Conservation (phyloP, 345 rosid genomes). For the Bruguiera parviflora region DNA sequence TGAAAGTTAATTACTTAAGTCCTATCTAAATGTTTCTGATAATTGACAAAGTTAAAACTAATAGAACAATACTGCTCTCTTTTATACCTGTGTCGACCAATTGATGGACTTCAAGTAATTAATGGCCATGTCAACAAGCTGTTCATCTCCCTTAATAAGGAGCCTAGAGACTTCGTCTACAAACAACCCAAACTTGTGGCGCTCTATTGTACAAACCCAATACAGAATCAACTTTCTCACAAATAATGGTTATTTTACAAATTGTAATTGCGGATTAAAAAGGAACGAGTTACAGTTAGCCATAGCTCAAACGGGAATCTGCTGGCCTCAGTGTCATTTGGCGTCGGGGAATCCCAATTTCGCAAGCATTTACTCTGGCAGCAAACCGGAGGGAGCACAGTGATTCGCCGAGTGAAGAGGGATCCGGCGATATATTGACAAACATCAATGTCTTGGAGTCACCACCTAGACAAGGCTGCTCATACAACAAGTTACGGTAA, state of each 20-base stretch:
- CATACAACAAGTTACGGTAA: conserved; percentile 20
- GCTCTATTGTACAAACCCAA: conserved; percentile 10
- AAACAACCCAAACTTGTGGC: not conserved
- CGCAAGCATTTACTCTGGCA: conserved; percentile 97
- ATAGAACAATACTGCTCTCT: not conserved
- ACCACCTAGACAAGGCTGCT: conserved; percentile 97
- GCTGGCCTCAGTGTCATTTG: conserved; percentile 35
- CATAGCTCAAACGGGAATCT: conserved; percentile 75
- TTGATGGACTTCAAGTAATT: conserved; percentile 23
- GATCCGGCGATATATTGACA: conserved; percentile 85
- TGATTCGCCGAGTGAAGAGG: conserved; percentile 78
- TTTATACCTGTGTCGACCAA: conserved; percentile 25
- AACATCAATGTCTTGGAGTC: conserved; percentile 94
- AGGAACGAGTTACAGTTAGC: conserved; percentile 31
- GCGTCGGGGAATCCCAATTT: conserved; percentile 92
- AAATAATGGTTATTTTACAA: not conserved
- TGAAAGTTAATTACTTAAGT: no score
- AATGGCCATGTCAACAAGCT: no score
- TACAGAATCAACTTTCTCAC: not conserved
- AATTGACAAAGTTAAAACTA: not conserved
- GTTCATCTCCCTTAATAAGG: no score
- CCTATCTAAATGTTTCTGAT: no score
- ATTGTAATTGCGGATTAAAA: not conserved
- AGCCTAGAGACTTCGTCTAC: conserved; percentile 8
- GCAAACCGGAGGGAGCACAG: conserved; percentile 94